Evolutionary conservation across 2,329 filamentous ascomycete species (phyloP), one percentile per base, ranked within the genome.

Genomic region (Gremmenia infestans): DNA sequence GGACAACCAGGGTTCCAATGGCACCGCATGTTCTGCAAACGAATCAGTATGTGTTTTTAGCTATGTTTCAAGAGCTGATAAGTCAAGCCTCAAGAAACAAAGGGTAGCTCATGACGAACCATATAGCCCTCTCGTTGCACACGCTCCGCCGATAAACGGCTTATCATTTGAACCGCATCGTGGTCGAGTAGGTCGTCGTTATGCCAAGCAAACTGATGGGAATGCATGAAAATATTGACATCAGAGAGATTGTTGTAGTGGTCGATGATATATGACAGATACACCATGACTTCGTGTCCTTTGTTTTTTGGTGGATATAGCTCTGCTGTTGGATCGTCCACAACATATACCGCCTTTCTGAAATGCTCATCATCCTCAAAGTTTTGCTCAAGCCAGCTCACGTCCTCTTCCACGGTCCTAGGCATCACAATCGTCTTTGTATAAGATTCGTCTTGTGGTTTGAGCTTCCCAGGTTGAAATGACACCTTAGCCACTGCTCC

Each of bases 251-350:
- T 69, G 45, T 83, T 72, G 68, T 86, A 86, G 65, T 83, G 75
- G 60, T 86, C 81, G 65, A 86, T 81, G 58, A 86, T 79, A 68
- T 81, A 85, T 65, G 84, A 83, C 60, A 69, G 57, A 36, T 67
- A 67, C 4, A 65, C 59, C 64, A 68, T 63, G 2, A 61, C 65
- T 48, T 67, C 66, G 52, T 67, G 59, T 0, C 62, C 65, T 42
- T 68, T 67, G 32, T 85, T 83, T 63, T 75, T 76, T 5, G 80
- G 78, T 0, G 80, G 73, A 62, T 80, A 79, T 19, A 79, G 65
- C 23, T 74, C 70, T 2, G 68, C 63, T 4, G 49, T 49, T 2
- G 58, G 48, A 48, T 67, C 62, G 37, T 70, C 61, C 12, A 63
- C 67, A 5, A 55, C 60, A 46, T 70, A 70, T 14, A 66, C 53